phyloP scores from a whole-genome alignment of 1,284 basidiomycete genomes.

The Tylopilus microsporus region DNA sequence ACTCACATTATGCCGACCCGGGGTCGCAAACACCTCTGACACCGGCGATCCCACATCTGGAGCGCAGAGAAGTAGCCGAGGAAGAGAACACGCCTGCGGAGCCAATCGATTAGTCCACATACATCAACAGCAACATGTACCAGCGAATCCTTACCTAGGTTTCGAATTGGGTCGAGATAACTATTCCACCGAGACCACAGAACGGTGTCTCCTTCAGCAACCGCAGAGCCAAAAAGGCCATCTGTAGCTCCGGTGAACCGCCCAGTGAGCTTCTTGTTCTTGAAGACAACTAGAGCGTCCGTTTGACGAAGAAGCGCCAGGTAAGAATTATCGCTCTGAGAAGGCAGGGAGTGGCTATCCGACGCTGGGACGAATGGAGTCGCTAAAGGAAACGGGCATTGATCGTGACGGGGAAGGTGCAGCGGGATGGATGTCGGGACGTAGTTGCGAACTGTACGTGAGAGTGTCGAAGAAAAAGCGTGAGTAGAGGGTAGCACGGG shows the following conservation, averaged over 20 bases:
- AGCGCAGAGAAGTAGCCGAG: constrained; percentile 33
- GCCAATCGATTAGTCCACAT: constrained; percentile 1
- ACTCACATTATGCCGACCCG: constrained; percentile 58
- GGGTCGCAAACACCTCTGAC: constrained; percentile 39
- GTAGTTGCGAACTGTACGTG: constrained; percentile 48
- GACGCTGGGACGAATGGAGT: constrained; percentile 32
- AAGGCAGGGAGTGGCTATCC: constrained; percentile 15
- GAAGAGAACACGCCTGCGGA: constrained; percentile 49
- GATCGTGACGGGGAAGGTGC: constrained; percentile 48
- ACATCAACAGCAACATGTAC: constrained; percentile 3
- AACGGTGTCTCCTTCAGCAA: constrained; percentile 31
- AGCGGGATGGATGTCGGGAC: constrained; percentile 49
- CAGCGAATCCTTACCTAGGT: constrained; percentile 17
- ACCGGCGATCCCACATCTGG: constrained; percentile 66
- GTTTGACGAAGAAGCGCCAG: constrained; percentile 3
- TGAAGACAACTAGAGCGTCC: constrained; percentile 9
- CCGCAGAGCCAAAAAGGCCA: constrained; percentile 18
- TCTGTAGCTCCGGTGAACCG: constrained; percentile 18
- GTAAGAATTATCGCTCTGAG: constrained; percentile 11
- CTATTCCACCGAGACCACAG: constrained; percentile 27
- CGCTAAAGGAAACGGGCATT: constrained; percentile 45
- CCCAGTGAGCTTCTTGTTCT: constrained; percentile 4
- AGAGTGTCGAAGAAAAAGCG: constrained; percentile 18
- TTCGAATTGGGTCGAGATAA: constrained; percentile 13
- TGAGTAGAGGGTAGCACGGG: constrained; percentile 20